Percentiles rank a stretch among this genome's conserved stretches.
Conservation (phyloP, 106 monocot genomes). For the Platanthera zijinensis region DNA sequence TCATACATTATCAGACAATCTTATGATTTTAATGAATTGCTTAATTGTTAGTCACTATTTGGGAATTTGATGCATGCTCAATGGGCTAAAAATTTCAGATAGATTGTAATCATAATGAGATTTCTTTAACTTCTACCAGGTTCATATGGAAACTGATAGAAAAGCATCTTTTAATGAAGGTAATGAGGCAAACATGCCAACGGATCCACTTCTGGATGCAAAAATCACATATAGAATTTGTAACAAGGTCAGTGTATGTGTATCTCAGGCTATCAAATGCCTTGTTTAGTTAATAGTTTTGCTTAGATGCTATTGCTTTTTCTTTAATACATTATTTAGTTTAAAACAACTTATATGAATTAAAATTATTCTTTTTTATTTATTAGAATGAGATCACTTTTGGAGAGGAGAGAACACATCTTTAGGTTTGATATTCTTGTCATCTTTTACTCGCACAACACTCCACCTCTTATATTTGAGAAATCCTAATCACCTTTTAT, state of each 20-base stretch:
- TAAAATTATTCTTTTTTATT: background rate
- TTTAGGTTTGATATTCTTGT: no score
- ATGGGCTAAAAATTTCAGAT: background rate
- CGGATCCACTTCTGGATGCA: slow-evolving; percentile 51
- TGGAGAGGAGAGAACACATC: no score
- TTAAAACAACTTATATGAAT: background rate
- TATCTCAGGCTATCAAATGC: background rate
- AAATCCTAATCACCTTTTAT: no score
- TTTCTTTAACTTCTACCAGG: slow-evolving; percentile 37
- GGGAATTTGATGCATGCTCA: background rate
- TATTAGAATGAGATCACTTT: background rate
- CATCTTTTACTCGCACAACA: no score
- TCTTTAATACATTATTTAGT: background rate
- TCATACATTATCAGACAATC: background rate
- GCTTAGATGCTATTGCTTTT: background rate
- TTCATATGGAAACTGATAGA: slow-evolving; percentile 92
- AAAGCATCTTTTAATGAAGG: slow-evolving; percentile 49
- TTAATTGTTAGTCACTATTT: background rate
- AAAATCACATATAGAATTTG: slow-evolving; percentile 68
- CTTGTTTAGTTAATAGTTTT: background rate
- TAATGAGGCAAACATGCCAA: slow-evolving; percentile 39
- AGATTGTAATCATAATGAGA: background rate
- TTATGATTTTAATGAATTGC: background rate
- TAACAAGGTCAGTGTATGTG: slow-evolving; percentile 48
- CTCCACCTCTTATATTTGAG: no score